phyloP scores from a whole-genome alignment of 129 eudicot species.

The Silybum marianum region DNA sequence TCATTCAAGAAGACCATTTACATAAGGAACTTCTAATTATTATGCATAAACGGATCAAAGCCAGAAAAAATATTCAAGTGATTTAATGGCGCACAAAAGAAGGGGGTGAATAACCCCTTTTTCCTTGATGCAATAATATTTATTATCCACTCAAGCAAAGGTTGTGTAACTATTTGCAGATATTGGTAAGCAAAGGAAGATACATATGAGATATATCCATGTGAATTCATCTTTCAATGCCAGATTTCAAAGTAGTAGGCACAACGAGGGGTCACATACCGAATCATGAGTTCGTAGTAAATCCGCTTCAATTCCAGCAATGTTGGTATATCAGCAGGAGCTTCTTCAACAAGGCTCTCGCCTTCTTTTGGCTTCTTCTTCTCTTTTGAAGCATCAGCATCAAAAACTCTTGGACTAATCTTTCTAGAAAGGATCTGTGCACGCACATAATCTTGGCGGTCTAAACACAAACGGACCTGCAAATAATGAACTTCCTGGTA shows the following conservation, averaged over 20 bases:
- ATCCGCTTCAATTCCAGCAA: slow-evolving; percentile 71
- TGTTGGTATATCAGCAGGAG: slow-evolving; percentile 87
- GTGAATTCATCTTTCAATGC: background rate
- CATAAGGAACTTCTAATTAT: background rate
- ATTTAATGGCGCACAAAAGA: background rate
- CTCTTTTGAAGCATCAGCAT: slow-evolving; percentile 74
- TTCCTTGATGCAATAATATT: background rate
- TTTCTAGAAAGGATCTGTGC: slow-evolving; percentile 96
- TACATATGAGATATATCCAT: background rate
- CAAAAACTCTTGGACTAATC: slow-evolving; percentile 94
- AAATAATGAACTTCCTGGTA: background rate
- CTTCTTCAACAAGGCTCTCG: slow-evolving; percentile 74
- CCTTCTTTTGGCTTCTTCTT: slow-evolving; percentile 89
- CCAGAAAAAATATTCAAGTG: background rate
- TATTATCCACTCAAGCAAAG: background rate
- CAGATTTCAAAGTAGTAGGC: background rate
- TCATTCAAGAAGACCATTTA: too few species aligned
- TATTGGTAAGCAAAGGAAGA: background rate
- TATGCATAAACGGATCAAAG: background rate
- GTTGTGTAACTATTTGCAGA: background rate
- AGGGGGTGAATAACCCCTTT: background rate
- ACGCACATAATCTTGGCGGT: slow-evolving; percentile 86
- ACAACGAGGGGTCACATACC: slow-evolving; percentile 38
- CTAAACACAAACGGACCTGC: slow-evolving; percentile 92
- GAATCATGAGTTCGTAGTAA: slow-evolving; percentile 82